Evolutionary conservation across 306 rosid genomes (phyloP).

Genomic region (Vigna hirtella): DNA sequence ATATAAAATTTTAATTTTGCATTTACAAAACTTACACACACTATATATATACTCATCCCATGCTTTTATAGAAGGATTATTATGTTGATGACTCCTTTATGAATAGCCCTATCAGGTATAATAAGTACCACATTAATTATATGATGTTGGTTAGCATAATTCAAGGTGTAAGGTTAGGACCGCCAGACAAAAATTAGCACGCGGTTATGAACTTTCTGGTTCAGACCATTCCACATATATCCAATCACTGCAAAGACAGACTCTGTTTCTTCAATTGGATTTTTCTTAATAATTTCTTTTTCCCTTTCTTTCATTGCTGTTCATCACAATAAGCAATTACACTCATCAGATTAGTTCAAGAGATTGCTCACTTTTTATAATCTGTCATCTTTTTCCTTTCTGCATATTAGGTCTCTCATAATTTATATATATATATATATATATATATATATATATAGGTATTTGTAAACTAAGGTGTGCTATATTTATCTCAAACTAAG

Average conservation of each 20-base stretch:
- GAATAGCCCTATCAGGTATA: too few relatives aligned
- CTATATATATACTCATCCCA: background rate
- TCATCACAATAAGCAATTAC: too few relatives aligned
- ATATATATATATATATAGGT: too few relatives aligned
- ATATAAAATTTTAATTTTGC: background rate
- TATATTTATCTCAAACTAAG: too few relatives aligned
- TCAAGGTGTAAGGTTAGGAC: background rate
- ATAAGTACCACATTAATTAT: too few relatives aligned
- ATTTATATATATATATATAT: too few relatives aligned
- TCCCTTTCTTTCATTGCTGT: background rate
- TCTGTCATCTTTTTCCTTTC: background rate
- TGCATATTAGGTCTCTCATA: background rate
- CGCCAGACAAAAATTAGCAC: slow-evolving; percentile 15
- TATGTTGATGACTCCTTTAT: too few relatives aligned
- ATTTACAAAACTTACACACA: background rate
- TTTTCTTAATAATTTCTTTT: background rate
- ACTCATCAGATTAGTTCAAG: background rate
- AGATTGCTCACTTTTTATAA: background rate
- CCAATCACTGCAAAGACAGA: slow-evolving; percentile 23
- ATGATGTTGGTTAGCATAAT: background rate
- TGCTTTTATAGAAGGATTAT: background rate
- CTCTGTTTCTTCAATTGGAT: background rate
- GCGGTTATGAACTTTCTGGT: background rate
- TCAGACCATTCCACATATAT: slow-evolving; percentile 28
- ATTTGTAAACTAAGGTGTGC: too few relatives aligned